Evolutionary conservation across 805 yeast species (phyloP).

Genomic region (Yarrowia osloensis): DNA sequence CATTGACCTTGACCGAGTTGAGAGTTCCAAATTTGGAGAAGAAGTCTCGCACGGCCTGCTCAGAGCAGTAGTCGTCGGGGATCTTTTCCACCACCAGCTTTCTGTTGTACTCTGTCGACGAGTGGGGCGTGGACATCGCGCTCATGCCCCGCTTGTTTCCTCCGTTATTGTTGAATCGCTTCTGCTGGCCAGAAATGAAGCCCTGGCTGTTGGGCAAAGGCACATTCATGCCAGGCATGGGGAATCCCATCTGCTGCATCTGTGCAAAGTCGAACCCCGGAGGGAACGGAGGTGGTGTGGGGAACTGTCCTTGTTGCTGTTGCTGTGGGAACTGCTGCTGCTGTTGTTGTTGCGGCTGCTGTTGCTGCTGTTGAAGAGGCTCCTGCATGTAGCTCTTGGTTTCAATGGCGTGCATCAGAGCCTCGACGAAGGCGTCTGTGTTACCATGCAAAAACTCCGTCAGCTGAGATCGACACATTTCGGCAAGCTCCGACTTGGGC

Average conservation of each 20-base stretch:
- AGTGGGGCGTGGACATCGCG: slow-evolving; percentile 34
- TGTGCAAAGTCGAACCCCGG: slow-evolving; percentile 28
- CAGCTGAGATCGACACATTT: slow-evolving; percentile 44
- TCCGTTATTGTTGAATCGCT: slow-evolving; percentile 14
- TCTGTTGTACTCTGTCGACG: slow-evolving; percentile 39
- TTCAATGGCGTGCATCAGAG: slow-evolving; percentile 42
- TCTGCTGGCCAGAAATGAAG: slow-evolving; percentile 34
- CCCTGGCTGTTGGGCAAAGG: slow-evolving; percentile 37
- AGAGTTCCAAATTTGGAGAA: slow-evolving; percentile 50
- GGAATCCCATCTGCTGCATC: slow-evolving; percentile 29
- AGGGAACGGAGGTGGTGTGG: slow-evolving; percentile 20
- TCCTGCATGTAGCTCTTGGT: slow-evolving; percentile 28
- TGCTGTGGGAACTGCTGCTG: slow-evolving; percentile 8
- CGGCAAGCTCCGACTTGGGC: slow-evolving; percentile 43
- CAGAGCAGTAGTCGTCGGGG: slow-evolving; percentile 49
- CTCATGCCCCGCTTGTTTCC: slow-evolving; percentile 27
- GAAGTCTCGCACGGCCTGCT: slow-evolving; percentile 42
- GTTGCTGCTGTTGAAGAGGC: not conserved
- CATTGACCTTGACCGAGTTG: slow-evolving; percentile 40
- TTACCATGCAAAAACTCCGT: slow-evolving; percentile 46
- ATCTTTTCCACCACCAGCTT: slow-evolving; percentile 48
- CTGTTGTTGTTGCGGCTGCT: not conserved
- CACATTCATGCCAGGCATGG: slow-evolving; percentile 28
- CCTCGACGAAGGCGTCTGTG: slow-evolving; percentile 42
- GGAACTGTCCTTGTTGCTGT: not conserved